Evolutionary conservation across 257 asterid species (phyloP), one percentile per base, ranked within the genome.

Genomic region (Salvia splendens): DNA sequence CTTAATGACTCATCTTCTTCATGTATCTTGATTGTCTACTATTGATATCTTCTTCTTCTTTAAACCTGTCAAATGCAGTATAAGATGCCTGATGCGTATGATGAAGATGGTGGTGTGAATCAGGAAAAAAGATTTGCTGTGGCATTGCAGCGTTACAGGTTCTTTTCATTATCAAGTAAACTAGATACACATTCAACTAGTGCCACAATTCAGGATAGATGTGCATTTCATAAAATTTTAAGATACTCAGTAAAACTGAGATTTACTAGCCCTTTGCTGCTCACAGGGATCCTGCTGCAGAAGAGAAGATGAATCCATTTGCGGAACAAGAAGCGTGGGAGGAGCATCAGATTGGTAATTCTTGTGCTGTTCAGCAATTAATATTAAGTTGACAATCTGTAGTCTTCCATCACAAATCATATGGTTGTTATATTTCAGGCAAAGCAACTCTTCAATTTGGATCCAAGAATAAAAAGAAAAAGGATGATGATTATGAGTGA

Each of bases 261-360:
- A 33, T 61, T 43, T 79, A 64, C 72, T 62, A 47, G 42, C 60
- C 55, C 64, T 56, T 55, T 78, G 63, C 57, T 32, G 56, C 58
- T 33, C 67, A 46, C 76, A 88, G 92, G 84, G 98, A 93, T 83
- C 79, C 89, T 65, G 69, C 74, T 68, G 95, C 94, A 35, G 88
- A 75, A 48, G 96, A 90, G 72, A 93, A 93, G 84, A 93, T 93
- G 97, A 88, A 93, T 76, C 97, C 97, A 5, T 93, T 93, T 81
- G 97, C 96, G 12, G 99, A 93, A 79, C 97, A 93, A 81, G 97
- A 93, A 84, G 99, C 97, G 14, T 93, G 99, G 99, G 99, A 93
- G 82, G 97, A 93, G 5, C 95, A 93, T 78, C 99, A 93, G 85
- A 90, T 90, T 52, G 96, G 96, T 86, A 81, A 64, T 15, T 63